Conservation (phyloP, 1,139 yeast species). For the Nakaseomyces sp. region DNA sequence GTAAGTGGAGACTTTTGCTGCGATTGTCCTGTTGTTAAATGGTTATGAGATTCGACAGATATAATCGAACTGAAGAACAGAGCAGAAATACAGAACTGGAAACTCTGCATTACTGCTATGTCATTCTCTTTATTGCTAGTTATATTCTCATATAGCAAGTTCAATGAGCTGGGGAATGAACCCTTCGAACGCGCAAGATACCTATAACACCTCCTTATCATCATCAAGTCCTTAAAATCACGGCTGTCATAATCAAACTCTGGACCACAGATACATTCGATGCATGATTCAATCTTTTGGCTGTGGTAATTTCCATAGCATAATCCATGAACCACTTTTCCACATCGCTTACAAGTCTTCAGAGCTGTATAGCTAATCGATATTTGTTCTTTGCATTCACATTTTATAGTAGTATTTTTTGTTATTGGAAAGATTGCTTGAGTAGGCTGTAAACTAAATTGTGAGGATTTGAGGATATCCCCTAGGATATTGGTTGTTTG, state of each 20-base stretch:
- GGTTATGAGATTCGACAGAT: slow-evolving; percentile 9
- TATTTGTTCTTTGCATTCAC: slow-evolving; percentile 29
- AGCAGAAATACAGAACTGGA: slow-evolving; percentile 20
- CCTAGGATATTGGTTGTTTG: slow-evolving; percentile 31
- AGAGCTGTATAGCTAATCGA: slow-evolving; percentile 12
- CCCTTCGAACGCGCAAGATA: slow-evolving; percentile 16
- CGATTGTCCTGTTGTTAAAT: not conserved
- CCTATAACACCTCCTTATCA: slow-evolving; percentile 27
- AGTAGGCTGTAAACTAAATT: slow-evolving; percentile 25
- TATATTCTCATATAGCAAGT: slow-evolving; percentile 9
- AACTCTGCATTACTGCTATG: slow-evolving; percentile 11
- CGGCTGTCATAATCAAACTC: slow-evolving; percentile 15
- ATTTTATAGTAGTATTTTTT: slow-evolving; percentile 8
- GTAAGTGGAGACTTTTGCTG: not conserved
- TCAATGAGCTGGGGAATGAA: slow-evolving; percentile 18
- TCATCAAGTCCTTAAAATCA: slow-evolving; percentile 23
- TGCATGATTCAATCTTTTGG: slow-evolving; percentile 18
- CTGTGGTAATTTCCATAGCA: slow-evolving; percentile 27
- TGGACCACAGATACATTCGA: slow-evolving; percentile 25
- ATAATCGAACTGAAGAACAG: slow-evolving; percentile 21
- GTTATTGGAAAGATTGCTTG: slow-evolving; percentile 17
- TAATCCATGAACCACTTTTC: slow-evolving; percentile 23
- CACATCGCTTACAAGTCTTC: slow-evolving; percentile 26
- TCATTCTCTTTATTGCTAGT: slow-evolving; percentile 15
- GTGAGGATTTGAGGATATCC: slow-evolving; percentile 25